Evolutionary conservation across 768 basidiomycete genomes (phyloP).

Genomic region (Rhodotorula taiwanensis): DNA sequence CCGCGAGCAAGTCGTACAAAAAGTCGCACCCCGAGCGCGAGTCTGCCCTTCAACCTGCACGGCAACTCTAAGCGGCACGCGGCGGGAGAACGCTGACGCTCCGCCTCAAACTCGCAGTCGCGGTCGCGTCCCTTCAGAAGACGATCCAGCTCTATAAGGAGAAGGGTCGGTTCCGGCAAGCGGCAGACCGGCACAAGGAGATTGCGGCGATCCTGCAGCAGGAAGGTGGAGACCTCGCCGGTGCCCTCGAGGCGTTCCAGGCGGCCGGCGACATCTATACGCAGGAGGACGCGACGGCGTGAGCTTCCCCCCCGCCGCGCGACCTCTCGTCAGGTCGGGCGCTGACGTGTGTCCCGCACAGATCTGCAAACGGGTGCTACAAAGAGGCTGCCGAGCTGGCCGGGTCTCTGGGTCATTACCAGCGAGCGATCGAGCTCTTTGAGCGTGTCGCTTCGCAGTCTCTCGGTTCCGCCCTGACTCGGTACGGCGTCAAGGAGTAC

Average conservation of each 20-base stretch:
- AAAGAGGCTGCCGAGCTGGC: conserved; percentile 95
- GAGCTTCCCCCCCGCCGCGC: conserved; percentile 44
- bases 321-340: not conserved
- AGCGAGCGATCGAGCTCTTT: conserved; percentile 76
- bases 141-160: conserved; percentile 77
- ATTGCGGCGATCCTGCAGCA: conserved; percentile 87
- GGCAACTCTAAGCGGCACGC: not conserved
- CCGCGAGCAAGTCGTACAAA: conserved; percentile 94
- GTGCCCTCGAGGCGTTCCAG: conserved; percentile 60
- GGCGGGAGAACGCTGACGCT: no score
- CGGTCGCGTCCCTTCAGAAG: conserved; percentile 74
- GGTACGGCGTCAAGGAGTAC: conserved; percentile 97
- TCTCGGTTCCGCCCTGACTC: conserved; percentile 73
- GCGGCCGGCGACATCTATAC: conserved; percentile 94
- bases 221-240: conserved; percentile 57
- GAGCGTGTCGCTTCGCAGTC: conserved; percentile 83
- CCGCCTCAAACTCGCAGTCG: conserved; percentile 54
- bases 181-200: conserved; percentile 95
- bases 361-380: conserved; percentile 90
- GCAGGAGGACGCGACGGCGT: conserved; percentile 96
- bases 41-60: conserved; percentile 39
- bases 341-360: conserved; percentile 42
- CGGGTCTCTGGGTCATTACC: conserved; percentile 78
- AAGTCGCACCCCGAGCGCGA: conserved; percentile 74
- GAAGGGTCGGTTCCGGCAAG: conserved; percentile 87